Base-by-base conservation (phyloP, 371 early-diverging fungal species). In the Mucor irregularis region DNA sequence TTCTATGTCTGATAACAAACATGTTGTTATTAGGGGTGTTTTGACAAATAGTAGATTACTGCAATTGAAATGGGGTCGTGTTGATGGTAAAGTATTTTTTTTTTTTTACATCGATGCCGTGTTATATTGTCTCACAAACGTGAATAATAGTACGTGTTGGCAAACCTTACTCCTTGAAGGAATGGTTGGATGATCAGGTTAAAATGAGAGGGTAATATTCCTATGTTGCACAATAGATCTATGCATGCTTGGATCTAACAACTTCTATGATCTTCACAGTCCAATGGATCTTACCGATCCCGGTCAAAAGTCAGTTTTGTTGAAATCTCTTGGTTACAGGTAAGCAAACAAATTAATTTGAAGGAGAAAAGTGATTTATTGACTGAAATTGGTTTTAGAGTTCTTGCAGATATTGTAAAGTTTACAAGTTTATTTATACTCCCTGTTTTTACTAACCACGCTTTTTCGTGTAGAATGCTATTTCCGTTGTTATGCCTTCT, bases 401-500 rank as follows among this genome's bases (percentile, higher is more conserved):
- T 87, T 11, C 61, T 89, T 46, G 81, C 88, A n/a, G 89, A 86
- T 60, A 88, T 88, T 52, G 84, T 82, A 75, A 74, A 83, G 64
- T 22, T 16, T n/a, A 56, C 25, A n/a, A n/a, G n/a, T n/a, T 9
- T 28, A 24, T 25, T 13, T 28, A 9, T 10, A 25, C 34, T n/a
- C 8, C 17, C 35, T 0, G 4, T n/a, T 10, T n/a, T 35, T 0
- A 10, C n/a, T 28, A 7, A 19, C 39, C 13, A 13, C 16, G 11
- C 5, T 19, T 13, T 14, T 33, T 26, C 17, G 16, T 38, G 8
- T 49, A 82, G 81, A 88, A 87, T 61, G 62, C 77, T 2, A 75
- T 82, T 35, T 76, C 84, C 1, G 92, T 92, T 28, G 86, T 92
- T 7, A 94, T 92, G 93, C 93, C 94, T 1, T 91, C 93, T 2